phyloP scores from a whole-genome alignment of 164 flowering plant genomes.

The Buxus sempervirens region DNA sequence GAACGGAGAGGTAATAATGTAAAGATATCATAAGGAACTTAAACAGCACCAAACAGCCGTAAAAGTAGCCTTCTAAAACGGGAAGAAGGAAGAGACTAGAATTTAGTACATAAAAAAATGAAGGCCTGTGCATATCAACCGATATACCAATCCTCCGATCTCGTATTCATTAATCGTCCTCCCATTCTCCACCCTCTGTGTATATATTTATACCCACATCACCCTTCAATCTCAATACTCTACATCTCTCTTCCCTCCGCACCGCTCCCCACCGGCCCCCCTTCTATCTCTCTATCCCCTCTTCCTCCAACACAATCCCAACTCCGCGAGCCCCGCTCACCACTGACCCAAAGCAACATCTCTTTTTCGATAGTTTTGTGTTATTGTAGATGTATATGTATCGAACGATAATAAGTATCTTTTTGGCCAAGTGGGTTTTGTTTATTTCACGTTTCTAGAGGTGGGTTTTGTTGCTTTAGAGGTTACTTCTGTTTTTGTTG shows the following conservation, averaged over 20 bases:
- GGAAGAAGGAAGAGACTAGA: not conserved
- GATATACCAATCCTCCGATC: constrained; percentile 29
- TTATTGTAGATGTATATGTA: not conserved
- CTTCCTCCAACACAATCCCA: too few species aligned
- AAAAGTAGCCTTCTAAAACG: not conserved
- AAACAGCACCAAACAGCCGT: not conserved
- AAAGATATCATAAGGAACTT: not conserved
- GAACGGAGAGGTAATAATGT: not conserved
- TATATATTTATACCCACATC: constrained; percentile 15
- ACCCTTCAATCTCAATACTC: constrained; percentile 3
- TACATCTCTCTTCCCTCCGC: constrained; percentile 10
- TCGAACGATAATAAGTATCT: not conserved
- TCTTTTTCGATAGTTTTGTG: not conserved
- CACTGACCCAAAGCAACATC: too few species aligned
- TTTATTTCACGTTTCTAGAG: constrained; percentile 12
- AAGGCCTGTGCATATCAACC: not conserved
- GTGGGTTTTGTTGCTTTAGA: constrained; percentile 10
- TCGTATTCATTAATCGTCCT: constrained; percentile 24
- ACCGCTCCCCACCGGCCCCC: too few species aligned
- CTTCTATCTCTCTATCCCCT: constrained; percentile 7
- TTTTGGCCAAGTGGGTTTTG: constrained; percentile 19
- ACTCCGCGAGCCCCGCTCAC: too few species aligned
- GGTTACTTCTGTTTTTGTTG: constrained; percentile 1
- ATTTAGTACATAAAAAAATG: not conserved
- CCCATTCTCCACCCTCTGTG: not conserved